A percentile compares a stretch with the other conserved stretches of the same genome.
These are phyloP conservation scores for Leccinum boreale DNA, from an alignment of 768 basidiomycete species.

Conservation along the genomic window DNA sequence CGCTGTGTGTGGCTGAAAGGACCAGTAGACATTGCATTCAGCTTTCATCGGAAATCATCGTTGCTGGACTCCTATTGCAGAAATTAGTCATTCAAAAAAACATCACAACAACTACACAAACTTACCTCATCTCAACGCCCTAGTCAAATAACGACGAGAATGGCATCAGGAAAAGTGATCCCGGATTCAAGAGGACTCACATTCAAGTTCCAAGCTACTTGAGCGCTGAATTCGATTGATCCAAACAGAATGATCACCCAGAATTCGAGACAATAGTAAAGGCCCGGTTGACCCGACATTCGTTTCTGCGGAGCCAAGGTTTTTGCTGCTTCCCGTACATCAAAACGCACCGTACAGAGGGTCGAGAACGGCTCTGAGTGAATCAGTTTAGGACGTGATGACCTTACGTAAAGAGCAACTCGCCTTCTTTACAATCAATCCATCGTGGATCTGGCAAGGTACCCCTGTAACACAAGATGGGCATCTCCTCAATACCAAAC, in stretches of 20 bases:
- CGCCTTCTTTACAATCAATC: conserved; percentile 7
- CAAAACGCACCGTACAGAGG: conserved; percentile 8
- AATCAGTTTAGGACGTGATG: neutral
- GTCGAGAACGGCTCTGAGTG: conserved; percentile 9
- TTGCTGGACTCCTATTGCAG: neutral
- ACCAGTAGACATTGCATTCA: neutral
- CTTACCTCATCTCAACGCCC: conserved; percentile 12
- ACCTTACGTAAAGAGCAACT: neutral
- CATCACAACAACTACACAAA: too few relatives aligned
- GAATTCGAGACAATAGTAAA: conserved; percentile 4
- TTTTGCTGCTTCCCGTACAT: conserved; percentile 5
- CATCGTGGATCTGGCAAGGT: conserved; percentile 4
- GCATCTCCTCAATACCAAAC: neutral
- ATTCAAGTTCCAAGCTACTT: conserved; percentile 11
- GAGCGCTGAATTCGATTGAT: conserved; percentile 25
- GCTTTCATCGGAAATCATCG: conserved; percentile 4
- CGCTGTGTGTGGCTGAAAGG: neutral
- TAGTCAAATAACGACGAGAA: neutral
- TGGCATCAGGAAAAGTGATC: neutral
- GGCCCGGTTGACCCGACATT: neutral
- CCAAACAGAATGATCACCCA: conserved; percentile 17
- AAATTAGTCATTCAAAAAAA: neutral
- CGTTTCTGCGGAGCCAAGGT: neutral
- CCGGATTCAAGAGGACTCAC: neutral
- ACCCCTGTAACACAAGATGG: conserved; percentile 17